Conservation (phyloP, 495 filamentous ascomycete genomes). For the Penicillium egyptiacum region DNA sequence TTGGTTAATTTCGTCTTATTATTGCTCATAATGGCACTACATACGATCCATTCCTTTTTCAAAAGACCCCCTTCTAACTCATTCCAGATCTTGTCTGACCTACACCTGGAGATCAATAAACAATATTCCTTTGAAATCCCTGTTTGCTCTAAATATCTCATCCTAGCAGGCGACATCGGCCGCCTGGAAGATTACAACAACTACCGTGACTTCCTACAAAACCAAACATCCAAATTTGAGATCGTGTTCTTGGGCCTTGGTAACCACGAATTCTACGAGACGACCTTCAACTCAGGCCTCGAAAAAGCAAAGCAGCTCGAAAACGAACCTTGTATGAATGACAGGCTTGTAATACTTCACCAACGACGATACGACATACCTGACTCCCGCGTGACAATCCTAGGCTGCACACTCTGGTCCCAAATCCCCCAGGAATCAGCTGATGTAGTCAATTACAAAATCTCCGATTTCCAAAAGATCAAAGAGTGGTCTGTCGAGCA, state of each 20-base stretch:
- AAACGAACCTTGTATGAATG: slow-evolving; percentile 43
- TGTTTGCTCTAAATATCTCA: slow-evolving; percentile 46
- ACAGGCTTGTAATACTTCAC: slow-evolving; percentile 49
- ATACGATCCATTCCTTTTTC: not conserved
- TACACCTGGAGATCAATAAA: slow-evolving; percentile 56
- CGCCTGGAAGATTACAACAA: slow-evolving; percentile 52
- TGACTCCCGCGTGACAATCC: slow-evolving; percentile 41
- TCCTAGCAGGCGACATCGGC: slow-evolving; percentile 61
- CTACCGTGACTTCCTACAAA: slow-evolving; percentile 52
- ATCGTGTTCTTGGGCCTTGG: slow-evolving; percentile 55
- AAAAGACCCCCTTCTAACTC: slow-evolving; percentile 3
- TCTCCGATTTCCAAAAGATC: slow-evolving; percentile 55
- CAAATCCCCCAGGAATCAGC: slow-evolving; percentile 37
- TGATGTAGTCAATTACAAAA: slow-evolving; percentile 38
- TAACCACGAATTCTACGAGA: slow-evolving; percentile 60
- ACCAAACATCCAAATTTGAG: slow-evolving; percentile 44
- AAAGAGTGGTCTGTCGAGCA: slow-evolving; percentile 45
- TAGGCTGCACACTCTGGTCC: slow-evolving; percentile 61
- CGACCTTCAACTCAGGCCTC: slow-evolving; percentile 37
- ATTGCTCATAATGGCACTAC: not conserved
- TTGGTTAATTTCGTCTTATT: not conserved
- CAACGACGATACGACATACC: slow-evolving; percentile 43
- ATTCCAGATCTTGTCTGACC: slow-evolving; percentile 58
- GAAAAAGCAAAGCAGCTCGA: slow-evolving; percentile 43
- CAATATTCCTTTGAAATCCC: slow-evolving; percentile 55